Evolutionary conservation across 805 yeast species (phyloP), one percentile per base, ranked within the genome.

Genomic region (Wickerhamiella sergipiensis): DNA sequence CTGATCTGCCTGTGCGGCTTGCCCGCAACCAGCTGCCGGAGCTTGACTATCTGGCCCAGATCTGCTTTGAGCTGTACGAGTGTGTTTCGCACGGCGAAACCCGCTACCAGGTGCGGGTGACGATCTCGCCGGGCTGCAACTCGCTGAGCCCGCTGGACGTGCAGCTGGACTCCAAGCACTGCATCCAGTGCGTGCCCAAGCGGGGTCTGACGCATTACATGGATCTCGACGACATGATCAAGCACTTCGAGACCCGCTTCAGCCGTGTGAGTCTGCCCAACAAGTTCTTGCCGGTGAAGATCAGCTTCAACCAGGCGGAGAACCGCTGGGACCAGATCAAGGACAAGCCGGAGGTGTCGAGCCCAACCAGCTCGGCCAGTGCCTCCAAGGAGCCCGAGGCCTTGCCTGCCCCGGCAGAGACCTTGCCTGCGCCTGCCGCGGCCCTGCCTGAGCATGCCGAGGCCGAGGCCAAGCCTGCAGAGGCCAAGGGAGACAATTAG

Each of bases 91-190:
- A 85, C 56, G 74, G 77, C 36, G 71, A 75, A 38, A 85, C 86
- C 67, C 83, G 85, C 61, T 95, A 90, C 64, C 83, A 96, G 5
- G 83, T 92, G 51, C 76, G 97, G 61, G 74, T 92, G 54, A 83
- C 90, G n/a, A 74, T 92, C 59, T 85, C 96, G 5, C 97, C 98
- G 1, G 99, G 99, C 19, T 92, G 98, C 67, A 97, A 92, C 68
- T 89, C 97, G 0, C 95, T 88, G 61, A 95, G 90, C 66, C 98
- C 99, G 24, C 74, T 92, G 56, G 99, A 92, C 68, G 95, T 94
- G 45, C 96, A 90, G 66, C 73, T 92, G 46, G 98, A 92, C 68
- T 90, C 87, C 45, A 89, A 87, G 64, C 99, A 92, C 68, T 90
- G 92, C 67, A 92, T 92, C 55, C 89, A 96, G 23, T 90, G 97